phyloP scores from a whole-genome alignment of 2,329 filamentous ascomycete species.

The Neurospora crassa region DNA sequence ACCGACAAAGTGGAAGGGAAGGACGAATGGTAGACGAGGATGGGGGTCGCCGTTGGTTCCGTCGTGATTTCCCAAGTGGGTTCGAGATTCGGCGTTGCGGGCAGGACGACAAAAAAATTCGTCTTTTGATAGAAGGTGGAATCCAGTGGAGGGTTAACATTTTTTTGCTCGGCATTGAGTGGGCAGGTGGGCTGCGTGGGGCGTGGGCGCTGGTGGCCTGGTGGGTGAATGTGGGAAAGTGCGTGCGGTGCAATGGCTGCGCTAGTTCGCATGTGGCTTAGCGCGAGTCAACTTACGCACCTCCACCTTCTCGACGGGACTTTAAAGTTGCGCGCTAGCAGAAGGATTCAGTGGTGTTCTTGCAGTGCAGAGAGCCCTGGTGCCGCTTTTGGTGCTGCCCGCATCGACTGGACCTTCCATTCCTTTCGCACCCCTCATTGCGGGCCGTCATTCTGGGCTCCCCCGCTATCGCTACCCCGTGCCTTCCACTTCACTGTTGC shows the following conservation, averaged over 20 bases:
- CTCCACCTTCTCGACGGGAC: neutral
- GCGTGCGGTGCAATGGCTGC: neutral
- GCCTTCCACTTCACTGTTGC: neutral
- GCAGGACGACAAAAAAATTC: constrained; percentile 1
- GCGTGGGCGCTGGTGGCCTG: neutral
- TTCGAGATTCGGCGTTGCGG: constrained; percentile 1
- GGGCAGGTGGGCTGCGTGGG: constrained; percentile 4
- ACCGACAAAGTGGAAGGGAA: constrained; percentile 4
- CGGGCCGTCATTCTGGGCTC: neutral
- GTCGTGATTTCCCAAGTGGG: neutral
- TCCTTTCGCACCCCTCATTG: neutral
- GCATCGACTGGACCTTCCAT: neutral
- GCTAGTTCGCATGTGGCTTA: constrained; percentile 9
- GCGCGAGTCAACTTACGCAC: neutral
- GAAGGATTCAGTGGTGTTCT: neutral
- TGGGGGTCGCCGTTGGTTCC: neutral
- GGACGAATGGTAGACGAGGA: constrained; percentile 8
- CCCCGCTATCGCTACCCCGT: neutral
- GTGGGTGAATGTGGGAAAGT: constrained; percentile 1
- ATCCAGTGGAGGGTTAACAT: constrained; percentile 14
- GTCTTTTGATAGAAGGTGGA: neutral
- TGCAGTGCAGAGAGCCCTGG: neutral
- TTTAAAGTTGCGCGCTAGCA: neutral
- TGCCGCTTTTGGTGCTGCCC: neutral
- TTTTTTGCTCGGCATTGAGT: constrained; percentile 16